These are phyloP conservation scores for Urtica urens DNA, from an alignment of 306 rosid genomes.

Conservation along the genomic window DNA sequence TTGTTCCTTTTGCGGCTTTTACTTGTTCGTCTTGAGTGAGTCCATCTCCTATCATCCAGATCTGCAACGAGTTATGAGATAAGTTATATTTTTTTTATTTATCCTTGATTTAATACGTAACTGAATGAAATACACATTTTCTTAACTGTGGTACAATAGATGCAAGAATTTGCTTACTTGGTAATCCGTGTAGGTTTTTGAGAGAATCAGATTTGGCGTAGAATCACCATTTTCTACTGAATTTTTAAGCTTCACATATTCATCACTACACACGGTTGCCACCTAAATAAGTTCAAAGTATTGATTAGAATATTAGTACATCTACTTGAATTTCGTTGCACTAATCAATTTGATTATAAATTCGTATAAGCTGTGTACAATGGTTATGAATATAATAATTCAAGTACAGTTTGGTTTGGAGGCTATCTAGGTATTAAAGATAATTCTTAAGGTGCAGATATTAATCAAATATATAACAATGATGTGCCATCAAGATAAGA, in stretches of 20 bases:
- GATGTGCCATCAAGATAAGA: too few relatives aligned
- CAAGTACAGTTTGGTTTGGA: too few relatives aligned
- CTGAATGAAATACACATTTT: constrained; percentile 18
- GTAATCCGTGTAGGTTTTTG: constrained; percentile 14
- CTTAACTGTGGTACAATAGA: constrained; percentile 4
- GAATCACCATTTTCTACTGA: constrained; percentile 13
- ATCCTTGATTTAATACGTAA: neutral
- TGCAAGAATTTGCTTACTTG: neutral
- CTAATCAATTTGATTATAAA: too few relatives aligned
- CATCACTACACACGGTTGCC: constrained; percentile 21
- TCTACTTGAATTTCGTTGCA: too few relatives aligned
- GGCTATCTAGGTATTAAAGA: too few relatives aligned
- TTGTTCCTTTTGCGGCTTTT: constrained; percentile 58
- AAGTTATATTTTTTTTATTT: neutral
- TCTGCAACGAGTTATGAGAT: neutral
- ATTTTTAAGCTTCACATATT: constrained; percentile 31
- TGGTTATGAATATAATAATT: too few relatives aligned
- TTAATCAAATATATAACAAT: too few relatives aligned
- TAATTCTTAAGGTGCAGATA: too few relatives aligned
- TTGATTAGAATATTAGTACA: neutral
- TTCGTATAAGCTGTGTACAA: too few relatives aligned
- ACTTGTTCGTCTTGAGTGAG: constrained; percentile 36
- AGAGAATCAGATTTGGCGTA: constrained; percentile 24
- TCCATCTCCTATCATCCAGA: constrained; percentile 54
- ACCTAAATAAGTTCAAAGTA: constrained; percentile 22